Conservation (phyloP, 2,329 filamentous ascomycete species). For the Ascochyta koolunga region DNA sequence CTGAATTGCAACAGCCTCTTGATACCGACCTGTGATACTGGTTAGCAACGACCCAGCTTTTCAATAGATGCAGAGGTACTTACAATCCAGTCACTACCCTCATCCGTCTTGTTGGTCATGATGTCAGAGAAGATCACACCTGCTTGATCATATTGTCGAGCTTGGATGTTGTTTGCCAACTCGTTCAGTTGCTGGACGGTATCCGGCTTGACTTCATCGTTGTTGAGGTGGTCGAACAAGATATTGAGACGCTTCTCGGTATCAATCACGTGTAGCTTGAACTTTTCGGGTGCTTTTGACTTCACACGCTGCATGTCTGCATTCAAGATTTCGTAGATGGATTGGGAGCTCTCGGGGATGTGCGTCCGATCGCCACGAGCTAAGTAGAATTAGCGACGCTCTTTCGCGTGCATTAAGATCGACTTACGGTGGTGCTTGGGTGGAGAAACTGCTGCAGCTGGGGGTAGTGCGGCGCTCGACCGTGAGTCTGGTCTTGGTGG, state of each 20-base stretch:
- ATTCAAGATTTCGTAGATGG: slow-evolving; percentile 79
- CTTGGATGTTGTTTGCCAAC: slow-evolving; percentile 53
- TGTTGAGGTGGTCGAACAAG: slow-evolving; percentile 97
- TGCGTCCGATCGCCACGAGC: slow-evolving; percentile 84
- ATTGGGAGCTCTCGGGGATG: slow-evolving; percentile 77
- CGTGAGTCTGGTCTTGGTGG: slow-evolving; percentile 50
- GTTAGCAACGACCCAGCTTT: slow-evolving; percentile 1
- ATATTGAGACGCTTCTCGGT: slow-evolving; percentile 91
- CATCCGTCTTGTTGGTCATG: slow-evolving; percentile 56
- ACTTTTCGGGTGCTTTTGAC: slow-evolving; percentile 81
- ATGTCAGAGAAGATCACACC: slow-evolving; percentile 52
- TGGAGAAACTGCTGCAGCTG: slow-evolving; percentile 57
- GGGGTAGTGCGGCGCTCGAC: slow-evolving; percentile 58
- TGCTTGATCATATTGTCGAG: slow-evolving; percentile 54
- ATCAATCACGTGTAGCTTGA: slow-evolving; percentile 87
- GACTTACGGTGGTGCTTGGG: slow-evolving; percentile 76
- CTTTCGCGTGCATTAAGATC: background rate
- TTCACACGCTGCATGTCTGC: slow-evolving; percentile 90
- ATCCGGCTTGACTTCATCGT: slow-evolving; percentile 83
- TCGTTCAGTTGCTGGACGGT: slow-evolving; percentile 72
- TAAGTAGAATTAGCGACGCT: slow-evolving; percentile 35
- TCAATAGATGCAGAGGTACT: slow-evolving; percentile 29
- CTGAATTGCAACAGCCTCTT: slow-evolving; percentile 49
- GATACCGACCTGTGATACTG: slow-evolving; percentile 39
- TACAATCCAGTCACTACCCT: slow-evolving; percentile 60